A percentile compares a stretch with the other conserved stretches of the same genome.
Conservation (phyloP, 2,329 filamentous ascomycete species). For the Berkeleyomyces rouxiae region DNA sequence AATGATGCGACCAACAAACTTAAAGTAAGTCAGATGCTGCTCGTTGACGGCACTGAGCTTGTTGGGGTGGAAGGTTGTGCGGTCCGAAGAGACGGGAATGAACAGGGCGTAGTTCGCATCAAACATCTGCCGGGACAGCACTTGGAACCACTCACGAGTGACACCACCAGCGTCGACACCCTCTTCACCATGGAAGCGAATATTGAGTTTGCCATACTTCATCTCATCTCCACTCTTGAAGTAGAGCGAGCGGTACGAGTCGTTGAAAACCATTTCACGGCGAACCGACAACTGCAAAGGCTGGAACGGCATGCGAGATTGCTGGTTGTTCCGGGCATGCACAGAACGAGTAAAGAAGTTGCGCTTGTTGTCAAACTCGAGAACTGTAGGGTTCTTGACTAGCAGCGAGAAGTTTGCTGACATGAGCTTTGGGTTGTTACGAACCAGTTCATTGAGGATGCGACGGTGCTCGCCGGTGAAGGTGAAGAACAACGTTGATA, state of each 20-base stretch:
- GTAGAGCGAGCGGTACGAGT: constrained; percentile 95
- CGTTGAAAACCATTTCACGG: constrained; percentile 89
- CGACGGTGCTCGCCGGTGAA: constrained; percentile 97
- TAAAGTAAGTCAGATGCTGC: constrained; percentile 96
- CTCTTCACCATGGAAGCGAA: constrained; percentile 92
- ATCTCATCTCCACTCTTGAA: constrained; percentile 95
- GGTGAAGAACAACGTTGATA: constrained; percentile 85
- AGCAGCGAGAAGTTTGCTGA: constrained; percentile 90
- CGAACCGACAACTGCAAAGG: constrained; percentile 73
- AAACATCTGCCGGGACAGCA: constrained; percentile 95
- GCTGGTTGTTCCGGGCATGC: constrained; percentile 51
- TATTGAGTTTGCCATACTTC: constrained; percentile 97
- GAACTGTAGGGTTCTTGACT: constrained; percentile 95
- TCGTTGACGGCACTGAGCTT: constrained; percentile 85
- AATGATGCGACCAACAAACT: constrained; percentile 96
- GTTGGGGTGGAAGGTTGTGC: constrained; percentile 97
- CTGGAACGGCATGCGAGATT: constrained; percentile 52
- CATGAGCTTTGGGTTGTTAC: constrained; percentile 96
- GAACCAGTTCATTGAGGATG: constrained; percentile 92
- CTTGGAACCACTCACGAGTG: constrained; percentile 97
- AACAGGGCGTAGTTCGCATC: constrained; percentile 95
- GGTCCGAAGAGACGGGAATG: constrained; percentile 88
- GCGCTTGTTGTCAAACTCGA: constrained; percentile 98
- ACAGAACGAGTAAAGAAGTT: constrained; percentile 96
- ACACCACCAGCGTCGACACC: constrained; percentile 96